phyloP scores from a whole-genome alignment of 164 flowering plant species.

The Vitis riparia region DNA sequence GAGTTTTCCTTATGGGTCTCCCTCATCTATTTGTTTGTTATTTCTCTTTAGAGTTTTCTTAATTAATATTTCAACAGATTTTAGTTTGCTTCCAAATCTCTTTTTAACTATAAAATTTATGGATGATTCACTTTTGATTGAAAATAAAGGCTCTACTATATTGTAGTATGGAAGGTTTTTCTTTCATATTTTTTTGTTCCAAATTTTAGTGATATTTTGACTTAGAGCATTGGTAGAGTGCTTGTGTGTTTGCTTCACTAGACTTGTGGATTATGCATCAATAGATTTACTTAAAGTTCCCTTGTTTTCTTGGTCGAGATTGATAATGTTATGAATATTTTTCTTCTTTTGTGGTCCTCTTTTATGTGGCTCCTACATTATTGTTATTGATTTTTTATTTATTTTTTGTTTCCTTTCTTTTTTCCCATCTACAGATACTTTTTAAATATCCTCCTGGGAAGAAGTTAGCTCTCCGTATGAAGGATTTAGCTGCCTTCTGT shows the following conservation, averaged over 20 bases:
- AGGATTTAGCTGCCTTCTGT: conserved; percentile 87
- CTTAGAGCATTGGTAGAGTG: neutral
- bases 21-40: too few relatives aligned
- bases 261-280: neutral
- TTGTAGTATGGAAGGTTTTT: too few relatives aligned
- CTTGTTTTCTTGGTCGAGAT: neutral
- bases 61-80: too few relatives aligned
- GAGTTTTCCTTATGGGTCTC: too few relatives aligned
- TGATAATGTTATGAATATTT: neutral
- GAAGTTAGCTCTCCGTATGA: conserved; percentile 57
- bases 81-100: too few relatives aligned
- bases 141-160: too few relatives aligned
- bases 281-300: neutral
- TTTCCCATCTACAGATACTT: conserved; percentile 51
- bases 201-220: neutral
- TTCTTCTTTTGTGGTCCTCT: too few relatives aligned
- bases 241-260: neutral
- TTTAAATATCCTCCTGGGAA: conserved; percentile 88
- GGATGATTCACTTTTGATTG: too few relatives aligned
- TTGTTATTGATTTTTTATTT: neutral
- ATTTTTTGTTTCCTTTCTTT: neutral
- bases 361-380: too few relatives aligned
- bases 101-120: too few relatives aligned
- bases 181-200: neutral
- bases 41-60: too few relatives aligned